Conservation (phyloP, 331 rosid species). For the Prunus yedoensis region DNA sequence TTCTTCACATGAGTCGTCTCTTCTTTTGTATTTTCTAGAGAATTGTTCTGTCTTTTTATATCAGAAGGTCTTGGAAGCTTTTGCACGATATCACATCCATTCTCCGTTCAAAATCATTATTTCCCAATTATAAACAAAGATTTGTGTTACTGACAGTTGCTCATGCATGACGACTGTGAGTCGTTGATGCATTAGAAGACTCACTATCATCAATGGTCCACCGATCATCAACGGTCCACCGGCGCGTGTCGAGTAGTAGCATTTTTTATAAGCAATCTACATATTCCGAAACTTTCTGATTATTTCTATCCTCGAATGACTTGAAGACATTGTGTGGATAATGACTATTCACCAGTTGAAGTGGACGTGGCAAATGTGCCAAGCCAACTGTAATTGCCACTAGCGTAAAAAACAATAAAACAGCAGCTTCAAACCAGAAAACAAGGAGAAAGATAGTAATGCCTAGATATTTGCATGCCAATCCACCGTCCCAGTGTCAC, state of each 20-base stretch:
- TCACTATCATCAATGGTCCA: no score
- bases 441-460: neutral
- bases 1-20: constrained; percentile 35
- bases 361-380: constrained; percentile 8
- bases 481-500: no score
- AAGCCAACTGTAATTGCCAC: constrained; percentile 5
- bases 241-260: no score
- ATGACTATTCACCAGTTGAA: neutral
- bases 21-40: constrained; percentile 43
- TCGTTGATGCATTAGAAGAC: no score
- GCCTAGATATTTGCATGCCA: no score
- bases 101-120: constrained; percentile 21
- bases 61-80: constrained; percentile 37
- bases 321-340: constrained; percentile 7
- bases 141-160: no score
- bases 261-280: neutral
- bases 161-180: no score
- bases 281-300: constrained; percentile 1
- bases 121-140: constrained; percentile 22
- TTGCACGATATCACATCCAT: constrained; percentile 25
- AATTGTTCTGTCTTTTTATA: constrained; percentile 39
- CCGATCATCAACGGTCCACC: no score
- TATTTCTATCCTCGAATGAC: neutral
- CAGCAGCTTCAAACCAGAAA: neutral
- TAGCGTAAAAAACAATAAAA: neutral